Evolutionary conservation across 257 asterid species (phyloP), one percentile per base, ranked within the genome.

Genomic region (Nicotiana paniculata): DNA sequence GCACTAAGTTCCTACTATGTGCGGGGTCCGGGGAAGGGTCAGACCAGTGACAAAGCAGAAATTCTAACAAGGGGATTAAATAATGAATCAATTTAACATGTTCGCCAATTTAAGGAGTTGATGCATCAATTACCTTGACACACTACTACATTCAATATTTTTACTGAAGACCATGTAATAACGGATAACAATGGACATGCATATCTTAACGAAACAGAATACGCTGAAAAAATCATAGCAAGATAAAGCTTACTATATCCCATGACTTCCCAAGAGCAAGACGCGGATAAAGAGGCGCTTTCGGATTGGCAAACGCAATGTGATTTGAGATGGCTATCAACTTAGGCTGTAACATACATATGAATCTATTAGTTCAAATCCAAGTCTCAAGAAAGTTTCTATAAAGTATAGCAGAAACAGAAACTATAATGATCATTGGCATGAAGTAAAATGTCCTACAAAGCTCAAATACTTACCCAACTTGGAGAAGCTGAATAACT

Each of bases 231-330:
- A 53, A 11, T 53, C 21, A 72, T 21, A 21, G 59, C 21, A 46
- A 43, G 21, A 43, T 4, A 12, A 67, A 80, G 88, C 96, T 88
- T 91, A 93, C 99, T 82, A 90, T 97, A 86, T 95, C 82, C 98
- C 98, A 95, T 77, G 96, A 88, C 85, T 93, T 95, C 74, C 99
- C 98, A 82, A 90, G 95, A 82, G 99, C 98, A 83, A 95, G 97
- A 33, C 98, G 97, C 54, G 99, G 99, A 88, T 88, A 95, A 76
- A 93, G 88, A 6, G 99, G 99, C 53, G 96, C 98, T 85, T 92
- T 95, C 6, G 97, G 98, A 84, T 95, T 93, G 81, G 65, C 85
- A 89, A 93, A 96, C 1, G 95, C 83, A 83, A 96, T 85, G 84
- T 88, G 78, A 84, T 91, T 93, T 15, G 99, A 96, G 63, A 92